Conservation (phyloP, 345 rosid genomes). For the Nasturtium officinale region DNA sequence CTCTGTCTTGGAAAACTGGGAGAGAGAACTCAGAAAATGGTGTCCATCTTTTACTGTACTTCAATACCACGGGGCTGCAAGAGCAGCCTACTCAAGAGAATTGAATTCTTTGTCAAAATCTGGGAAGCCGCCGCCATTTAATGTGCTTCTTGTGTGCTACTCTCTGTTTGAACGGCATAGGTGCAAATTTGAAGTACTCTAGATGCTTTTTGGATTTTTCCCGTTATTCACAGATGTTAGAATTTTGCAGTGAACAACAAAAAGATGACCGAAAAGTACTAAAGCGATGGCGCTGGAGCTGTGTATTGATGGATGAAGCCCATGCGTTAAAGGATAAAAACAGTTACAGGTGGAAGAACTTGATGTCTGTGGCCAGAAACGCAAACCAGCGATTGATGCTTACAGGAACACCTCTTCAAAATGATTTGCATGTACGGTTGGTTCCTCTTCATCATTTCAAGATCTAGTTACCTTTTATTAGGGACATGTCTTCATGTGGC, state of each 20-base stretch:
- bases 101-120: constrained; percentile 73
- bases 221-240: constrained; percentile 29
- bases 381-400: constrained; percentile 97
- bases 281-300: constrained; percentile 96
- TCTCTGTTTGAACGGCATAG: constrained; percentile 97
- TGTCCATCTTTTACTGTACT: constrained; percentile 94
- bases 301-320: constrained; percentile 98
- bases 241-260: constrained; percentile 77
- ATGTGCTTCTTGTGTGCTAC: constrained; percentile 93
- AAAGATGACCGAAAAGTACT: constrained; percentile 91
- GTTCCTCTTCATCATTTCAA: neutral
- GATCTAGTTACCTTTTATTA: neutral
- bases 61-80: constrained; percentile 78
- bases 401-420: constrained; percentile 98
- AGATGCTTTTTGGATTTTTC: constrained; percentile 30
- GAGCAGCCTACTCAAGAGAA: constrained; percentile 84
- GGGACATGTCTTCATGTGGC: neutral
- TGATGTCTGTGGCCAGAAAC: constrained; percentile 85
- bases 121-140: constrained; percentile 87
- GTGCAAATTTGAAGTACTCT: constrained; percentile 48
- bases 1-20: constrained; percentile 97
- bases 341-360: constrained; percentile 96
- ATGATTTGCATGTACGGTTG: constrained; percentile 83
- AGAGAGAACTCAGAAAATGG: constrained; percentile 95
- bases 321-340: constrained; percentile 96